Evolutionary conservation across 108 stramenopile species (phyloP), one percentile per base, ranked within the genome.

Genomic region (Ochromonas danica): DNA sequence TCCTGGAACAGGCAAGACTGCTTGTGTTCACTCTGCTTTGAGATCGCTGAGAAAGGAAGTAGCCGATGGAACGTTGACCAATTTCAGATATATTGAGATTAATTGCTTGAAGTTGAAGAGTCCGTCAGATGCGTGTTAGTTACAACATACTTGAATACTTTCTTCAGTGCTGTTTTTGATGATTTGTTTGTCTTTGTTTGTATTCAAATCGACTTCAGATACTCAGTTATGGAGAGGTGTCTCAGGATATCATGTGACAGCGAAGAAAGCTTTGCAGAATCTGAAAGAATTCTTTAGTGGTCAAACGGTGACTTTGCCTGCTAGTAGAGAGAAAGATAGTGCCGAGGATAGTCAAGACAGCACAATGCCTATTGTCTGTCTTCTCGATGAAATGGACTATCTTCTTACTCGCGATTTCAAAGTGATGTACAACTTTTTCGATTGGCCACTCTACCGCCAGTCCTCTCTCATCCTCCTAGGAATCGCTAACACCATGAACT

Each of bases 351-450:
- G n/a, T n/a, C n/a, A n/a, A n/a, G n/a, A 51, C 45, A 6, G 45
- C 45, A 51, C 6, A 51, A 51, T 51, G 45, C 1, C 40, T 1
- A 10, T 70, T 45, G 81, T 94, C 1, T 81, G 97, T 70, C 81
- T 99, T 40, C 71, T 94, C 0, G 98, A 99, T 82, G 98, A 99
- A 85, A 93, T 99, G 43, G 98, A 99, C 79, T 96, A 94, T 83
- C 86, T 99, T 78, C 90, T 97, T 2, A 97, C 96, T 0, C 81
- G 88, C 28, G 90, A 96, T 77, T 91, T 97, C 80, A 91, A 93
- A 30, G 92, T 97, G 6, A 78, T 99, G 1, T 97, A 97, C 89
- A 95, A 95, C 78, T 90, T 99, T 35, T 97, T 99, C 80, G 94
- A 97, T 77, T 99, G 98, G 98, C 96, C 98, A 3, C 60, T 86